Conservation (phyloP, 352 stramenopile genomes). For the Pythium chondricola region DNA sequence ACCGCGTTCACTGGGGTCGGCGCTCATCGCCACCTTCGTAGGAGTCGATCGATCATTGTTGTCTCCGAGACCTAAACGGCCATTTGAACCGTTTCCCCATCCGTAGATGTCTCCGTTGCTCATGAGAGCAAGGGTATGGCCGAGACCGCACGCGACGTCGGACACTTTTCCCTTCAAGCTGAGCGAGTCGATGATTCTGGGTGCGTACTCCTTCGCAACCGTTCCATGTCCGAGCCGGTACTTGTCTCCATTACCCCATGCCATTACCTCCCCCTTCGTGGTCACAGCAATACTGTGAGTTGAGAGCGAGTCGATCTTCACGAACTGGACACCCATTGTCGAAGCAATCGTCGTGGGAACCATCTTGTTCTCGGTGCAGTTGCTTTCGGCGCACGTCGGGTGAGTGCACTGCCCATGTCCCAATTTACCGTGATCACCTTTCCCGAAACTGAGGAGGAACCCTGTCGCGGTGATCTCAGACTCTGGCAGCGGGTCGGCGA, state of each 20-base stretch:
- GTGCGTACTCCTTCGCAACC: constrained; percentile 64
- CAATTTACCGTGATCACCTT: constrained; percentile 80
- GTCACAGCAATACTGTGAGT: constrained; percentile 79
- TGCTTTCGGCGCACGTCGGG: constrained; percentile 52
- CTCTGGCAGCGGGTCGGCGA: constrained; percentile 9
- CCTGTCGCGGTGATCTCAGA: constrained; percentile 29
- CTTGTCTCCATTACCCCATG: constrained; percentile 84
- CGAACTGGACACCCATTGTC: constrained; percentile 40
- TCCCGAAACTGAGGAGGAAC: constrained; percentile 79
- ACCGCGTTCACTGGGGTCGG: constrained; percentile 7
- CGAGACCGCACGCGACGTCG: constrained; percentile 58
- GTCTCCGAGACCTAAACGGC: constrained; percentile 72
- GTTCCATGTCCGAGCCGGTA: constrained; percentile 72
- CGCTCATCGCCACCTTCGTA: constrained; percentile 21
- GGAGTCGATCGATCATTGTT: constrained; percentile 59
- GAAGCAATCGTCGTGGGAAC: constrained; percentile 55
- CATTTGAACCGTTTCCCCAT: constrained; percentile 86
- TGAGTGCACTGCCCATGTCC: constrained; percentile 72
- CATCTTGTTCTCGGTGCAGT: constrained; percentile 82
- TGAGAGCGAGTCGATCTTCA: constrained; percentile 77
- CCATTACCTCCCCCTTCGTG: constrained; percentile 50
- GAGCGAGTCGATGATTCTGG: constrained; percentile 54
- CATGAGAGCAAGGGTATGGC: constrained; percentile 59
- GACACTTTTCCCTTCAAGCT: constrained; percentile 46
- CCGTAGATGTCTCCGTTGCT: constrained; percentile 59